Percentiles rank a stretch among this genome's conserved stretches.
phyloP scores from a whole-genome alignment of 495 filamentous ascomycete species.

The Immersiella caudata region DNA sequence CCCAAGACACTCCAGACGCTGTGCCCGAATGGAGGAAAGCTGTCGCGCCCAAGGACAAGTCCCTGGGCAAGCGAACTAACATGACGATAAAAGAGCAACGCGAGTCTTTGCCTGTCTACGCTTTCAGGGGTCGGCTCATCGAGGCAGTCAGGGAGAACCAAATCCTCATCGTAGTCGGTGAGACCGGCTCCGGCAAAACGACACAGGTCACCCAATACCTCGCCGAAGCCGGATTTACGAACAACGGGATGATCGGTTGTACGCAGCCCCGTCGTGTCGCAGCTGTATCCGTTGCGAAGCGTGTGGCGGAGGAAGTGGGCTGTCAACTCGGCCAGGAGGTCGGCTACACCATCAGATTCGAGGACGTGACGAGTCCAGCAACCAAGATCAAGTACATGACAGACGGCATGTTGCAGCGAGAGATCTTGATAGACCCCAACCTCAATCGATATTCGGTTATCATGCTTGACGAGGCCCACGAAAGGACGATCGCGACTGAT shows the following conservation, averaged over 20 bases:
- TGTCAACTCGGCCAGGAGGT: constrained; percentile 90
- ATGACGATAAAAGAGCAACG: constrained; percentile 96
- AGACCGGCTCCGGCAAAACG: constrained; percentile 97
- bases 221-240: constrained; percentile 87
- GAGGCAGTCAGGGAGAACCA: constrained; percentile 88
- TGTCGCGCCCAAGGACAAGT: constrained; percentile 77
- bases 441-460: constrained; percentile 90
- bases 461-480: constrained; percentile 98
- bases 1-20: constrained; percentile 52
- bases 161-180: constrained; percentile 92
- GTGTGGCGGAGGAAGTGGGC: constrained; percentile 95
- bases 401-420: constrained; percentile 95
- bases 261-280: constrained; percentile 97
- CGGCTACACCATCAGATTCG: constrained; percentile 97
- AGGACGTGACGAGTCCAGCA: constrained; percentile 85
- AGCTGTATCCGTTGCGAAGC: constrained; percentile 95
- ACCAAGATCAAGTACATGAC: constrained; percentile 99
- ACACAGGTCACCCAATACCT: constrained; percentile 96
- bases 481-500: constrained; percentile 94
- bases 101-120: constrained; percentile 86
- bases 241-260: constrained; percentile 92
- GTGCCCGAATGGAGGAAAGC: constrained; percentile 93
- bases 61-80: constrained; percentile 81
- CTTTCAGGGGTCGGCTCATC: constrained; percentile 84
- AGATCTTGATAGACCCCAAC: constrained; percentile 88